phyloP scores from a whole-genome alignment of 139 green algal genomes.

The Picochlorum sp. region DNA sequence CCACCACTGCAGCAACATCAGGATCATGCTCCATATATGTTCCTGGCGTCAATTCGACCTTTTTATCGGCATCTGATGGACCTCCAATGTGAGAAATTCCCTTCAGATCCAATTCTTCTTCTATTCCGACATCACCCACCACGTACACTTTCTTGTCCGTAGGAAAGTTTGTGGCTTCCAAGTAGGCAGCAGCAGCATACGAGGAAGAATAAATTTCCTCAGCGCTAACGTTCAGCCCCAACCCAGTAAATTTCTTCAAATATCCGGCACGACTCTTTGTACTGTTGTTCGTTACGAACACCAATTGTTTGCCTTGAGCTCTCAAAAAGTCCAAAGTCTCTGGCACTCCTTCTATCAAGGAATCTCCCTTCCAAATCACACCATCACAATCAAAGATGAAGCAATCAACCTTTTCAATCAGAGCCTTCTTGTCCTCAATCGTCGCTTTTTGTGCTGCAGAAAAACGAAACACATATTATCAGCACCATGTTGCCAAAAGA shows the following conservation, averaged over 20 bases:
- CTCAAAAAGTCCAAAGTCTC: conserved; percentile 92
- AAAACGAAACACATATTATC: too few relatives aligned
- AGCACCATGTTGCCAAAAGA: too few relatives aligned
- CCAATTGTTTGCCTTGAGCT: conserved; percentile 82
- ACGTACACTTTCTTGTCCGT: conserved; percentile 90
- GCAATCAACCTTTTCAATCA: conserved; percentile 83
- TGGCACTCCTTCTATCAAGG: conserved; percentile 90
- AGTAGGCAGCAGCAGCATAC: conserved; percentile 94
- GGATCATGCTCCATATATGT: conserved; percentile 80
- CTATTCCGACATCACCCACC: conserved; percentile 81
- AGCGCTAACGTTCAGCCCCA: conserved; percentile 82
- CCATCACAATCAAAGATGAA: conserved; percentile 99
- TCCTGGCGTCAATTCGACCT: conserved; percentile 72
- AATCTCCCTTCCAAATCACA: conserved; percentile 96
- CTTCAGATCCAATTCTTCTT: conserved; percentile 92
- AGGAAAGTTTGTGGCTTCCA: conserved; percentile 87
- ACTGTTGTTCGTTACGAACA: conserved; percentile 99
- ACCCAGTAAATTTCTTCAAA: conserved; percentile 88
- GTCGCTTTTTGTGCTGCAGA: conserved; percentile 33
- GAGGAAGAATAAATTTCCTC: conserved; percentile 99
- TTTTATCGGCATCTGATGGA: conserved; percentile 73
- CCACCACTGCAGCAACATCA: conserved; percentile 89
- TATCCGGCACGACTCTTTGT: conserved; percentile 94
- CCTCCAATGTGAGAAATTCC: conserved; percentile 89
- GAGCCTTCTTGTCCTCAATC: conserved; percentile 49